Base-by-base conservation (phyloP, 495 filamentous ascomycete genomes). In the Aspergillus asperescens region DNA sequence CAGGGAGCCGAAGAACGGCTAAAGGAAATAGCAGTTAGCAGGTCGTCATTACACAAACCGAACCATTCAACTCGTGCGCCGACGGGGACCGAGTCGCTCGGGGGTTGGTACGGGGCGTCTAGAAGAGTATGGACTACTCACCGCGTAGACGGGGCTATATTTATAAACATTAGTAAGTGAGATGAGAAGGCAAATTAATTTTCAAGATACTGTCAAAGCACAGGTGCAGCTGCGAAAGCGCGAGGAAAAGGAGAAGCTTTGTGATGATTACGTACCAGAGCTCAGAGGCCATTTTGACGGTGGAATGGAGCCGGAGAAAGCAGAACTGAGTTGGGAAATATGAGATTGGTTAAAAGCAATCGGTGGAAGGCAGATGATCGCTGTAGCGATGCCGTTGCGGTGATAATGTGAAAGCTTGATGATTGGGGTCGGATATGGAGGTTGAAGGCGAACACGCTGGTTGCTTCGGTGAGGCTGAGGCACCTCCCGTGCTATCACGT, bases 1-100 rank as follows among this genome's bases (percentile, higher is more conserved):
- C 86, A 99, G 94, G 71, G 90, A 90, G 77, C 94, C 92, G 71
- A 99, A 99, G 79, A 99, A 99, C 70, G 93, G 93, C 93, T 94
- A 66, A 53, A 67, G 24, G 46, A 16, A 16, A 50, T 39, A 53
- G 68, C 54, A 72, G 65, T 59, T 51, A 67, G 61, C 42, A 44
- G 38, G 25, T 20, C 18, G 2, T 10, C 5, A 22, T 40, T 47
- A 2, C 16, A 25, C 40, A 48, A 45, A 19, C 41, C 1, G 10
- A 23, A 37, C n/a, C 13, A 22, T 55, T 15, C n/a, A n/a, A 18
- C 29, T 46, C 38, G 3, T 25, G 29, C 15, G 29, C 15, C 27
- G 29, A 48, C 15, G 38, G 15, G n/a, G 13, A 37, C 48, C 49
- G 31, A 50, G 38, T 22, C 12, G 25, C 38, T 44, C 25, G 49